Evolutionary conservation across 352 stramenopile genomes (phyloP).

Genomic region (Aphanomyces invadans): DNA sequence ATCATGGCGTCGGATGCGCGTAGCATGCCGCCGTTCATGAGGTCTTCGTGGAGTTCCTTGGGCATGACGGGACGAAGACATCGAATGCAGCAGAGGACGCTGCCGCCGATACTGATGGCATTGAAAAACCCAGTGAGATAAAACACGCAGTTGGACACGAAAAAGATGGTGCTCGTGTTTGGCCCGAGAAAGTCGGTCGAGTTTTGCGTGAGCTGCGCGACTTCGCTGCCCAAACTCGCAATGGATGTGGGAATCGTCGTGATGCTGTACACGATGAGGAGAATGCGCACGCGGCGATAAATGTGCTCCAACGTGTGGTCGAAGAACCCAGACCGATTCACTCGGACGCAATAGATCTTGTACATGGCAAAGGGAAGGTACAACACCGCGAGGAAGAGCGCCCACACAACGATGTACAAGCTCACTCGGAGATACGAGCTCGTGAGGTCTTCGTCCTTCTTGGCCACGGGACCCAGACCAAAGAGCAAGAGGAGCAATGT

Average conservation of each 20-base stretch:
- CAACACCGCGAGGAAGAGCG: neutral
- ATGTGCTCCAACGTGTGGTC: slow-evolving; percentile 40
- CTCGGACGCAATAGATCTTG: slow-evolving; percentile 40
- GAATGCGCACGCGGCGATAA: slow-evolving; percentile 55
- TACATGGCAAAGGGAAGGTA: slow-evolving; percentile 41
- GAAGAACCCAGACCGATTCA: slow-evolving; percentile 39
- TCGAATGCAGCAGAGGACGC: slow-evolving; percentile 55
- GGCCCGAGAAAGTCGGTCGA: slow-evolving; percentile 29
- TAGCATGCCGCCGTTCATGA: slow-evolving; percentile 55
- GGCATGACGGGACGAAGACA: slow-evolving; percentile 54
- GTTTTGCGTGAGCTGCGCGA: slow-evolving; percentile 30
- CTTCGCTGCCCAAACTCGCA: slow-evolving; percentile 29
- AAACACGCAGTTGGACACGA: slow-evolving; percentile 35
- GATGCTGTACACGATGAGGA: slow-evolving; percentile 59
- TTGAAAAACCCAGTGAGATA: slow-evolving; percentile 53
- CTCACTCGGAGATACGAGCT: slow-evolving; percentile 1
- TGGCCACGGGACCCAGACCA: neutral
- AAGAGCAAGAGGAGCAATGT: slow-evolving; percentile 36
- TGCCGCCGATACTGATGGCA: slow-evolving; percentile 52
- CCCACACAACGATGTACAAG: slow-evolving; percentile 12
- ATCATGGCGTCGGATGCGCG: slow-evolving; percentile 29
- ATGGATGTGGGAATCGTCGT: slow-evolving; percentile 57
- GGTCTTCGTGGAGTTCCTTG: slow-evolving; percentile 46
- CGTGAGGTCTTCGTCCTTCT: neutral
- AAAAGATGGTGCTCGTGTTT: neutral